A percentile compares a stretch with the other conserved stretches of the same genome.
Conservation (phyloP, 2,329 filamentous ascomycete genomes). For the Coniochaeta ligniaria region DNA sequence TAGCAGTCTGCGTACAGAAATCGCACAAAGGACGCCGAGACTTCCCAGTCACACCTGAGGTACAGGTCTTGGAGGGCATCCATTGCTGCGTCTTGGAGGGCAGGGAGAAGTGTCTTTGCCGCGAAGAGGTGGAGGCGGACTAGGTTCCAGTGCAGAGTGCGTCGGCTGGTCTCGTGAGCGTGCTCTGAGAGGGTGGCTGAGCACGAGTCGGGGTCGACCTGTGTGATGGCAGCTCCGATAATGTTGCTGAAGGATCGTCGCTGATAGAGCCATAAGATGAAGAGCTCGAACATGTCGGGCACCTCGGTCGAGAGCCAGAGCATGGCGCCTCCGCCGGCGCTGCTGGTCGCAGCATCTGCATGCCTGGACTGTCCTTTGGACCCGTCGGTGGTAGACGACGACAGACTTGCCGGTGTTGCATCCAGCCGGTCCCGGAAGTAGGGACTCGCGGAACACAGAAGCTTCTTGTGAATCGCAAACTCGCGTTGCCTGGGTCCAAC, state of each 20-base stretch:
- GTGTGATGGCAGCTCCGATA: slow-evolving; percentile 32
- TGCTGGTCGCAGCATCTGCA: not conserved
- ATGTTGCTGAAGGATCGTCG: slow-evolving; percentile 31
- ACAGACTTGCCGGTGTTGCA: slow-evolving; percentile 19
- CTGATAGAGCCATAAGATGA: slow-evolving; percentile 45
- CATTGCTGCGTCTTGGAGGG: slow-evolving; percentile 49
- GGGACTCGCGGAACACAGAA: slow-evolving; percentile 36
- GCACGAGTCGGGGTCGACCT: not conserved
- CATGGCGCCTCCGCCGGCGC: slow-evolving; percentile 9
- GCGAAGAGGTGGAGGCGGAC: slow-evolving; percentile 52
- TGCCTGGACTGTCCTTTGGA: not conserved
- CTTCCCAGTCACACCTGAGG: slow-evolving; percentile 51
- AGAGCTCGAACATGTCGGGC: slow-evolving; percentile 44
- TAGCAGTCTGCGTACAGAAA: slow-evolving; percentile 50
- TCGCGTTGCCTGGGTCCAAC: slow-evolving; percentile 21
- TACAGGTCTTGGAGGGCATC: slow-evolving; percentile 53
- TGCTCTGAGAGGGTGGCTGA: slow-evolving; percentile 8
- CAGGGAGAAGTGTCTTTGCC: slow-evolving; percentile 38
- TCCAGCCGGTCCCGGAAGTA: slow-evolving; percentile 42
- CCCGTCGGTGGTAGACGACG: slow-evolving; percentile 11
- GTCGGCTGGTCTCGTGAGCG: slow-evolving; percentile 19
- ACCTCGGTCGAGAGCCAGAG: slow-evolving; percentile 37
- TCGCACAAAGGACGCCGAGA: slow-evolving; percentile 40
- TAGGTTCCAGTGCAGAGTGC: slow-evolving; percentile 46
- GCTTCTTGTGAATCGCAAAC: slow-evolving; percentile 24